These are phyloP conservation scores for Fusarium penzigii DNA, from an alignment of 2,329 filamentous ascomycete species.

Conservation along the genomic window DNA sequence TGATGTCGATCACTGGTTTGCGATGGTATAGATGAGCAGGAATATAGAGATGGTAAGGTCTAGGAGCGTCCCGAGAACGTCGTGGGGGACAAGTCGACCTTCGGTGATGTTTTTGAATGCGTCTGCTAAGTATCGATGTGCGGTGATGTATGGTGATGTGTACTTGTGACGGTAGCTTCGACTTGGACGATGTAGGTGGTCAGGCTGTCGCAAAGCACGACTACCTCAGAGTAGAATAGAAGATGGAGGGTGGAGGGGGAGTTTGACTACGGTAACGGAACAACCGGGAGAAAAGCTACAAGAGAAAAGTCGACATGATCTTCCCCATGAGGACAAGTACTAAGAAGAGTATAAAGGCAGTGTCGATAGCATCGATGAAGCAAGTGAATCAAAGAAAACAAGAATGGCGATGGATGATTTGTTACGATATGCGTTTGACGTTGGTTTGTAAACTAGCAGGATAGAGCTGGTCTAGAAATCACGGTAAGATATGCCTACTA, in stretches of 20 bases:
- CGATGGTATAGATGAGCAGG: too few species aligned
- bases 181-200: not conserved
- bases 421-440: too few species aligned
- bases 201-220: not conserved
- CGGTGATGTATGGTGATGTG: not conserved
- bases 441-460: too few species aligned
- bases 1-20: constrained; percentile 1
- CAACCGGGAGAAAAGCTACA: not conserved
- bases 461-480: too few species aligned
- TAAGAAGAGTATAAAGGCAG: not conserved
- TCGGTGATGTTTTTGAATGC: not conserved
- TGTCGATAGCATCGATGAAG: not conserved
- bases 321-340: not conserved
- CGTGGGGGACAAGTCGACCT: not conserved
- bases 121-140: too few species aligned
- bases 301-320: not conserved
- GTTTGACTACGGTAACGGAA: not conserved
- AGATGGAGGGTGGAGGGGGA: too few species aligned
- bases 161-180: not conserved
- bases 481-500: too few species aligned
- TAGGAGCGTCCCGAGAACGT: too few species aligned
- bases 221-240: too few species aligned
- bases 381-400: not conserved
- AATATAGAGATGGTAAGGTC: too few species aligned
- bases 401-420: not conserved